Percentiles rank a stretch among this genome's conserved stretches.
Evolutionary conservation across 2,329 filamentous ascomycete genomes (phyloP).

Genomic region (Colletotrichum scovillei): DNA sequence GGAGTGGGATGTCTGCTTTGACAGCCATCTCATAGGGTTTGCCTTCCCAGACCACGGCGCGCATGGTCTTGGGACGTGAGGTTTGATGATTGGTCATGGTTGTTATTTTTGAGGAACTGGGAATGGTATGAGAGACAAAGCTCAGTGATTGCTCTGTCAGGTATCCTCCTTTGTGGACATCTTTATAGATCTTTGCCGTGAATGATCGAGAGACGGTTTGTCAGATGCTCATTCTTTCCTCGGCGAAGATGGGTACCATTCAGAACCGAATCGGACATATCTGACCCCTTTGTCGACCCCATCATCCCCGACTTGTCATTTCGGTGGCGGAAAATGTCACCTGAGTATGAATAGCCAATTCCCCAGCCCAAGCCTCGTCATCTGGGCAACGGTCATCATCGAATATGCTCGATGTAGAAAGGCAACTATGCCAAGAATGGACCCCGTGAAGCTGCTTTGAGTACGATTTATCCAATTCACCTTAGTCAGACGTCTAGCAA

Average conservation of each 20-base stretch:
- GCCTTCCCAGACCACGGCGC: conserved; percentile 40
- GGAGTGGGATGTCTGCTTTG: conserved; percentile 31
- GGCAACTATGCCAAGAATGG: not conserved
- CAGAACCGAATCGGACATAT: not conserved
- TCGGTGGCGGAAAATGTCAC: not conserved
- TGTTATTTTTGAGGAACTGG: not conserved
- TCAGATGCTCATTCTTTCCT: not conserved
- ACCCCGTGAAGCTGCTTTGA: not conserved
- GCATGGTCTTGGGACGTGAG: conserved; percentile 19
- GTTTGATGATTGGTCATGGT: not conserved
- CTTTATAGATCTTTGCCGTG: not conserved
- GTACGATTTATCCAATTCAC: not conserved
- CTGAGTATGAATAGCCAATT: not conserved
- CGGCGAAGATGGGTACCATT: not conserved
- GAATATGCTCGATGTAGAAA: not conserved
- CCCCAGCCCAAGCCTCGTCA: not conserved
- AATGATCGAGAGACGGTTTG: not conserved
- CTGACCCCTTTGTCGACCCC: not conserved
- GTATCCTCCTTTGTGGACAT: not conserved
- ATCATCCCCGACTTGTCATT: not conserved
- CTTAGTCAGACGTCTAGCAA: not conserved
- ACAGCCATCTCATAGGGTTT: conserved; percentile 34
- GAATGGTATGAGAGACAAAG: not conserved
- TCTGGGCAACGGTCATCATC: not conserved
- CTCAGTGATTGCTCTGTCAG: not conserved